These are phyloP conservation scores for Capronia coronata DNA, from an alignment of 2,329 filamentous ascomycete species.

Conservation along the genomic window DNA sequence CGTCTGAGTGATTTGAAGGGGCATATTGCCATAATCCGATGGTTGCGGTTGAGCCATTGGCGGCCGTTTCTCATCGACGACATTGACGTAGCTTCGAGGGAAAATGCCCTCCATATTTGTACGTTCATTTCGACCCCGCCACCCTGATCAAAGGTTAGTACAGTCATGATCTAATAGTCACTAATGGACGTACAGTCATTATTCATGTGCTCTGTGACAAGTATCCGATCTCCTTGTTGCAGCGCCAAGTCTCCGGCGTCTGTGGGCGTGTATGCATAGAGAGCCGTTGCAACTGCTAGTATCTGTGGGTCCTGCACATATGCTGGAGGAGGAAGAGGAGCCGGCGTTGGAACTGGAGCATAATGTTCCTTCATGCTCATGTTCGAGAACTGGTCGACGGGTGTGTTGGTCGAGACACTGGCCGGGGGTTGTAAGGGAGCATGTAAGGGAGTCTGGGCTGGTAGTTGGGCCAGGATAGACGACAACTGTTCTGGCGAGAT, in stretches of 20 bases:
- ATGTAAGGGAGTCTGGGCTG: constrained; percentile 50
- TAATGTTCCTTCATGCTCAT: constrained; percentile 39
- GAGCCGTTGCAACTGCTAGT: constrained; percentile 67
- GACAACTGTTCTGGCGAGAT: constrained; percentile 71
- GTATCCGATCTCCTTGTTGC: constrained; percentile 70
- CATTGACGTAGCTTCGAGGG: constrained; percentile 77
- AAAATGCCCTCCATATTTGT: constrained; percentile 88
- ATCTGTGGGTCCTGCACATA: constrained; percentile 48
- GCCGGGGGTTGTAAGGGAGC: constrained; percentile 33
- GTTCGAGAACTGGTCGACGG: constrained; percentile 37
- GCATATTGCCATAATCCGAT: constrained; percentile 54
- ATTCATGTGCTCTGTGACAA: constrained; percentile 89
- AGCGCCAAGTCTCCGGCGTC: constrained; percentile 78
- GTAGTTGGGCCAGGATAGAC: constrained; percentile 66
- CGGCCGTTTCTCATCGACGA: constrained; percentile 58
- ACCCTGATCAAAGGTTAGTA: constrained; percentile 34
- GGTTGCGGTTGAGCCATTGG: constrained; percentile 34
- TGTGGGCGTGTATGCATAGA: constrained; percentile 74
- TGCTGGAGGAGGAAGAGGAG: constrained; percentile 45
- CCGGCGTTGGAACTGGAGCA: constrained; percentile 42
- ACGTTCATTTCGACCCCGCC: constrained; percentile 82
- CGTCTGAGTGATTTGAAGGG: constrained; percentile 64
- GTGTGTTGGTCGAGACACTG: constrained; percentile 35
- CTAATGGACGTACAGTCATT: constrained; percentile 59
- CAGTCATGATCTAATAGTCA: constrained; percentile 15